These are phyloP conservation scores for Thozetella sp. DNA, from an alignment of 495 filamentous ascomycete genomes.

Conservation along the genomic window DNA sequence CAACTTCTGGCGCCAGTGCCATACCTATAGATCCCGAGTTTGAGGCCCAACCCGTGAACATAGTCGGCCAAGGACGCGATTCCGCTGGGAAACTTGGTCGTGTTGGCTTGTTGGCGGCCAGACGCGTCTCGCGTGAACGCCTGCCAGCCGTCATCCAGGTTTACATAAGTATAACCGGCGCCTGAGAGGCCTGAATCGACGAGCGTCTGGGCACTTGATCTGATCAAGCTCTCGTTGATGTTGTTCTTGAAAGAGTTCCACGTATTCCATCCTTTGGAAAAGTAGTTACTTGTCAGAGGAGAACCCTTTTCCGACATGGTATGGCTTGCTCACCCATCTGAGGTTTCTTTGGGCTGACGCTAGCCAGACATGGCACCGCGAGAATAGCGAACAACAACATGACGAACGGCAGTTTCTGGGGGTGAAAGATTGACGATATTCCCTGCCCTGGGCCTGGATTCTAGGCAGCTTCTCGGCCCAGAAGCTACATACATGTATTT, in stretches of 20 bases:
- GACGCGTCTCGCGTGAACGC: conserved; percentile 9
- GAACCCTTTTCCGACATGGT: background rate
- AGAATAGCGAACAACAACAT: conserved; percentile 1
- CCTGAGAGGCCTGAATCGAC: conserved; percentile 24
- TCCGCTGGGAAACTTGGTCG: conserved; percentile 25
- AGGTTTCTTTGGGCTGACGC: conserved; percentile 13
- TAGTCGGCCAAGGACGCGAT: conserved; percentile 29
- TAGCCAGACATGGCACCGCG: conserved; percentile 5
- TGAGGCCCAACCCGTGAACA: conserved; percentile 24
- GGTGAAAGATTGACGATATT: no score
- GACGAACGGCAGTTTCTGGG: conserved; percentile 5
- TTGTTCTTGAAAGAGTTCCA: conserved; percentile 23
- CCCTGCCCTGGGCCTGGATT: no score
- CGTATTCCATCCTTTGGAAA: conserved; percentile 12
- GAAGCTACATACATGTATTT: no score
- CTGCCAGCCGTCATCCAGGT: conserved; percentile 27
- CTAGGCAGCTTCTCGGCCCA: no score
- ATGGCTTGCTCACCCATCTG: conserved; percentile 18
- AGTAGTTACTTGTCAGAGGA: background rate
- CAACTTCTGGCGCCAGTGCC: conserved; percentile 5
- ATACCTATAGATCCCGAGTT: conserved; percentile 28
- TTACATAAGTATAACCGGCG: conserved; percentile 28
- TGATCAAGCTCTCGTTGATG: conserved; percentile 18
- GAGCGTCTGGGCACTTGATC: conserved; percentile 17
- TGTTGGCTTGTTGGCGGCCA: conserved; percentile 22